Evolutionary conservation across 768 basidiomycete genomes (phyloP).

Genomic region (Goffeauzyma gilvescens): DNA sequence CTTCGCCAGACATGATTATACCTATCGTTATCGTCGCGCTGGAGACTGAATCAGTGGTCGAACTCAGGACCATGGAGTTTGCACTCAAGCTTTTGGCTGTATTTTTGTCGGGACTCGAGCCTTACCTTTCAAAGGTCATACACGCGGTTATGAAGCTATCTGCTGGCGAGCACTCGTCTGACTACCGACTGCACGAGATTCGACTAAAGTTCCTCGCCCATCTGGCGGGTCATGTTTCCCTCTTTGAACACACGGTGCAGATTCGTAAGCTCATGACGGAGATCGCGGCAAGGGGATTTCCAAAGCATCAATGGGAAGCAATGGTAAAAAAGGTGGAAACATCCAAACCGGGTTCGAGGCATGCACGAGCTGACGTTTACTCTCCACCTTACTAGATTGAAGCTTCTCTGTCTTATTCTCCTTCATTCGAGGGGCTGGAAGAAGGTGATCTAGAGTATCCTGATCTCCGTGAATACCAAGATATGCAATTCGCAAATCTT

Average conservation of each 20-base stretch:
- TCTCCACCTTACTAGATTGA: neutral
- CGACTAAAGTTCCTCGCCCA: neutral
- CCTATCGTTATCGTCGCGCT: neutral
- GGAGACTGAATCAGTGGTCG: conserved; percentile 2
- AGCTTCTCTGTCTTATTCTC: conserved; percentile 2
- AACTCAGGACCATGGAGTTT: no score
- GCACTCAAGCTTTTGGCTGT: conserved; percentile 5
- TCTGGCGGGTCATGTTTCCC: neutral
- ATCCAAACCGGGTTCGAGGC: neutral
- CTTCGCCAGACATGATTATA: neutral
- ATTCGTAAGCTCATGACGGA: neutral
- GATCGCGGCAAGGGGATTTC: no score
- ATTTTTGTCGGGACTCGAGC: conserved; percentile 2
- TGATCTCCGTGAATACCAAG: conserved; percentile 7
- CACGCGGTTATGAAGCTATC: neutral
- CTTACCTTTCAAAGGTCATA: neutral
- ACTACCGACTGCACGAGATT: neutral
- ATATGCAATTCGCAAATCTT: conserved; percentile 8
- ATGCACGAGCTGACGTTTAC: neutral
- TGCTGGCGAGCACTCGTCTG: neutral
- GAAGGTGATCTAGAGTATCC: conserved; percentile 3
- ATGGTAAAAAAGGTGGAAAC: neutral
- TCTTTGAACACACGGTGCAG: conserved; percentile 4
- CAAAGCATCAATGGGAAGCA: neutral
- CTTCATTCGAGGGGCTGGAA: no score